These are phyloP conservation scores for Kodamaea kakaduensis DNA, from an alignment of 805 yeast genomes.

Conservation along the genomic window DNA sequence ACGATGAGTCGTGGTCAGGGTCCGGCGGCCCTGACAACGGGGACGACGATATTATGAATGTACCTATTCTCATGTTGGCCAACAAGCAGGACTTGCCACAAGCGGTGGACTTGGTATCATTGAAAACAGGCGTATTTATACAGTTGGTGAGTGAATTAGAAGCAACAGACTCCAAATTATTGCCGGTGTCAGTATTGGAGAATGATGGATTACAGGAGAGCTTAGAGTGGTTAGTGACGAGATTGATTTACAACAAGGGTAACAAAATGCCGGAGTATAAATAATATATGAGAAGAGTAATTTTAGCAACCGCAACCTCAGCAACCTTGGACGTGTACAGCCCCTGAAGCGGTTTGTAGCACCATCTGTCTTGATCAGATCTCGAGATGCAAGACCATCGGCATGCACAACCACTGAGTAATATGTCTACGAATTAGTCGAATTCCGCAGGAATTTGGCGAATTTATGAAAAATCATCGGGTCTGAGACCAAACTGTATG, in stretches of 20 bases:
- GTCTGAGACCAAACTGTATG: too few species aligned
- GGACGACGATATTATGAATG: constrained; percentile 42
- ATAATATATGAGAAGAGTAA: too few species aligned
- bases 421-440: too few species aligned
- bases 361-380: too few species aligned
- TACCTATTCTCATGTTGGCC: constrained; percentile 91
- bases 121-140: constrained; percentile 77
- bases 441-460: too few species aligned
- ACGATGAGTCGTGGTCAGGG: constrained; percentile 40
- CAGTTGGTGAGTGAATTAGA: constrained; percentile 75
- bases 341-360: too few species aligned
- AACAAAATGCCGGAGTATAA: constrained; percentile 57
- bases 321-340: too few species aligned
- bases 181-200: constrained; percentile 83
- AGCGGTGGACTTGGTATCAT: constrained; percentile 48
- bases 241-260: constrained; percentile 64
- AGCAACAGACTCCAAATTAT: constrained; percentile 86
- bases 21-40: constrained; percentile 9
- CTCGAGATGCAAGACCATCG: too few species aligned
- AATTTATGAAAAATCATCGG: too few species aligned
- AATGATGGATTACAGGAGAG: constrained; percentile 85
- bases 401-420: too few species aligned
- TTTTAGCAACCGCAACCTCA: too few species aligned
- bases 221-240: constrained; percentile 78
- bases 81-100: constrained; percentile 79